These are phyloP conservation scores for Cetraspora pellucida DNA, from an alignment of 192 early-diverging fungal genomes.

Conservation along the genomic window DNA sequence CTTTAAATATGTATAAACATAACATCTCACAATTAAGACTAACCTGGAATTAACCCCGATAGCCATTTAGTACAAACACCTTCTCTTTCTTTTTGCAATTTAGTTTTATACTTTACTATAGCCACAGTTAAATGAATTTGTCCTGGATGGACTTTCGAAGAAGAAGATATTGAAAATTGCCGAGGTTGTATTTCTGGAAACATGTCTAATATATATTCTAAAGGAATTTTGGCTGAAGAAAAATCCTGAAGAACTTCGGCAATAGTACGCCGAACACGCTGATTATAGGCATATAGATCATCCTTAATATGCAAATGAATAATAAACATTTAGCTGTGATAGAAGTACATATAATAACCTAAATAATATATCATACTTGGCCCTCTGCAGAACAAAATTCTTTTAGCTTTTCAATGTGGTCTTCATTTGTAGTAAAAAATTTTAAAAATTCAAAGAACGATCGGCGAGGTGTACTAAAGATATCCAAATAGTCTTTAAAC, in stretches of 20 bases:
- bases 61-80: conserved; percentile 90
- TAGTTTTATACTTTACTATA: conserved; percentile 85
- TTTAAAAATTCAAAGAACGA: conserved; percentile 90
- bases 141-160: conserved; percentile 38
- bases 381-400: conserved; percentile 82
- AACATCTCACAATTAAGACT: conserved; percentile 32
- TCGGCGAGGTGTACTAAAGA: conserved; percentile 81
- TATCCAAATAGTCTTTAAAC: conserved; percentile 77
- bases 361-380: conserved; percentile 48
- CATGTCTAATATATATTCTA: conserved; percentile 82
- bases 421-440: conserved; percentile 70
- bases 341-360: background rate
- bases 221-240: conserved; percentile 67
- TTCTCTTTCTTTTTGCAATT: conserved; percentile 65
- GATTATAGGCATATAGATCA: conserved; percentile 87
- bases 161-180: conserved; percentile 86
- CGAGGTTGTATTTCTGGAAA: conserved; percentile 80
- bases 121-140: conserved; percentile 55
- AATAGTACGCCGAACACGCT: conserved; percentile 76
- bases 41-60: conserved; percentile 46
- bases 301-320: conserved; percentile 52
- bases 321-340: background rate
- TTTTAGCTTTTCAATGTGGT: conserved; percentile 77
- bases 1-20: conserved; percentile 9
- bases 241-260: conserved; percentile 89